Conservation (phyloP, 2,329 filamentous ascomycete species). For the Cyphellophora attinorum region DNA sequence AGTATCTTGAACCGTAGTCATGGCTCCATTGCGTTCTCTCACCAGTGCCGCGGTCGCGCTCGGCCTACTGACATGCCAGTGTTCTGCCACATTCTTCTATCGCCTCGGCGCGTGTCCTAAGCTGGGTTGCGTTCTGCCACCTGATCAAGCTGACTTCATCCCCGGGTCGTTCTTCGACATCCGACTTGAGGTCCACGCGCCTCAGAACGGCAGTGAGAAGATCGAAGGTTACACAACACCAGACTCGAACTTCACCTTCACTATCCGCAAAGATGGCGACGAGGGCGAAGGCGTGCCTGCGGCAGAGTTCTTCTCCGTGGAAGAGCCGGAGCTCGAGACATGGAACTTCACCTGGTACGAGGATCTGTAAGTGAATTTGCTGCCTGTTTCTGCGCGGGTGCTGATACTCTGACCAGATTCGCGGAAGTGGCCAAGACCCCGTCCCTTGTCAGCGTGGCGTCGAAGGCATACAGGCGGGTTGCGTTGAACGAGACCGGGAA, state of each 20-base stretch:
- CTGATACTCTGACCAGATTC: no score
- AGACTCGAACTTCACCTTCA: constrained; percentile 67
- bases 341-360: constrained; percentile 84
- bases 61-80: constrained; percentile 10
- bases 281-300: constrained; percentile 45
- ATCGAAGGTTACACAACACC: constrained; percentile 58
- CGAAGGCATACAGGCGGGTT: constrained; percentile 68
- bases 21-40: constrained; percentile 1
- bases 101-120: constrained; percentile 46
- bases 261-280: constrained; percentile 59
- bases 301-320: constrained; percentile 57
- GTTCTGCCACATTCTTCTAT: constrained; percentile 44
- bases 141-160: constrained; percentile 65
- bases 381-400: no score
- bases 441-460: constrained; percentile 68
- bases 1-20: no score
- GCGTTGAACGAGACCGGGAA: constrained; percentile 69
- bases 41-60: constrained; percentile 8
- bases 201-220: constrained; percentile 72
- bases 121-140: constrained; percentile 48
- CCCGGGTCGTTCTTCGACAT: constrained; percentile 79
- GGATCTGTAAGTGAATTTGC: no score
- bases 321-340: constrained; percentile 64
- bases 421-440: constrained; percentile 60
- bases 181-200: constrained; percentile 71